A percentile compares a stretch with the other conserved stretches of the same genome.
These are phyloP conservation scores for Tetrapisispora arboricola DNA, from an alignment of 805 yeast genomes.

Conservation along the genomic window DNA sequence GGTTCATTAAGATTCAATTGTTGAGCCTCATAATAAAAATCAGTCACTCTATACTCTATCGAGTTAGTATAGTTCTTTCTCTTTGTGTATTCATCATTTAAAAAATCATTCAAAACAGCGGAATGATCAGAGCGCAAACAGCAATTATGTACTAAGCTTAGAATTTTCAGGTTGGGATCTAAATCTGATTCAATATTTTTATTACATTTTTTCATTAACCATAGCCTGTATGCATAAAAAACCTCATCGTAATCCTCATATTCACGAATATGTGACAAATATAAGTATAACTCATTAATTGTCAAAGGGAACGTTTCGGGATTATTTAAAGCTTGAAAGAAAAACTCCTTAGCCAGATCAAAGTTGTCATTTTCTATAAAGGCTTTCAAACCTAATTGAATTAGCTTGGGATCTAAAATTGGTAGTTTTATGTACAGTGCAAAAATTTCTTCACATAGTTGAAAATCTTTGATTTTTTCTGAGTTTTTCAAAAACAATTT, in stretches of 20 bases:
- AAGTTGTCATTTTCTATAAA: conserved; percentile 20
- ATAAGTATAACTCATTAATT: conserved; percentile 10
- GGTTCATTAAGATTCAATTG: no score
- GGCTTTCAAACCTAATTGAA: conserved; percentile 20
- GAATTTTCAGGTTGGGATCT: conserved; percentile 9
- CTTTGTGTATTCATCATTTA: conserved; percentile 8
- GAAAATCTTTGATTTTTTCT: conserved; percentile 12
- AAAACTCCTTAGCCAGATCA: conserved; percentile 25
- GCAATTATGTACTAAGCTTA: conserved; percentile 17
- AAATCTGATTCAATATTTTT: neutral
- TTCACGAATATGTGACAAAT: conserved; percentile 12
- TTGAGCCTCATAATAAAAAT: conserved; percentile 11
- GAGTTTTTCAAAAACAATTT: conserved; percentile 14
- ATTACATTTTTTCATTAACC: conserved; percentile 15
- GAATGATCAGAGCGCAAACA: conserved; percentile 8
- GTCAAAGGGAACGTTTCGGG: conserved; percentile 23
- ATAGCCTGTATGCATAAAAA: conserved; percentile 15
- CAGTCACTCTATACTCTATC: conserved; percentile 10
- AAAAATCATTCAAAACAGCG: conserved; percentile 8
- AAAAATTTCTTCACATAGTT: conserved; percentile 19
- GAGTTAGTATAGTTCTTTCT: conserved; percentile 11
- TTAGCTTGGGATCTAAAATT: conserved; percentile 11
- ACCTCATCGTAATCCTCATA: conserved; percentile 13
- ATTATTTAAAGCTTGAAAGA: conserved; percentile 20
- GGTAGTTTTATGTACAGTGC: conserved; percentile 21